Conservation (phyloP, 2,329 filamentous ascomycete genomes). For the Rutstroemia sp. region DNA sequence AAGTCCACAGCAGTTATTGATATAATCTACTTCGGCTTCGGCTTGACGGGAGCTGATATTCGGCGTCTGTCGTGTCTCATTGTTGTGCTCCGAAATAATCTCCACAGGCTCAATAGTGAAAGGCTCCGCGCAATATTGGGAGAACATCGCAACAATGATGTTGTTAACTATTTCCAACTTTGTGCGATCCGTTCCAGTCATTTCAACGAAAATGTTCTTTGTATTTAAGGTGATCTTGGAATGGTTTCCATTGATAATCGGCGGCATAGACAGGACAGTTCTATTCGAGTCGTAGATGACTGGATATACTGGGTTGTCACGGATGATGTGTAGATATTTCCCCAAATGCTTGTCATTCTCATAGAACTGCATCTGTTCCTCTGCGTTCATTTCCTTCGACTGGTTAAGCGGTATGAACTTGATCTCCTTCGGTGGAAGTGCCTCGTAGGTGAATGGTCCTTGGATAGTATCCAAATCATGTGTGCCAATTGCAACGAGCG, state of each 20-base stretch:
- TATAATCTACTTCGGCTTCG: slow-evolving; percentile 82
- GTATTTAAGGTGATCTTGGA: slow-evolving; percentile 92
- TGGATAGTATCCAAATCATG: slow-evolving; percentile 91
- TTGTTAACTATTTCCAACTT: slow-evolving; percentile 95
- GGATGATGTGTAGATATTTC: slow-evolving; percentile 87
- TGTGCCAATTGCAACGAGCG: slow-evolving; percentile 92
- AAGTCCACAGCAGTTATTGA: slow-evolving; percentile 88
- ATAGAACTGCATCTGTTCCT: slow-evolving; percentile 90
- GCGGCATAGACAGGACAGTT: slow-evolving; percentile 84
- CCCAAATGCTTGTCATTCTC: slow-evolving; percentile 90
- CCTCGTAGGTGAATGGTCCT: slow-evolving; percentile 95
- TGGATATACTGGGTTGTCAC: slow-evolving; percentile 87
- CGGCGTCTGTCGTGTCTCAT: slow-evolving; percentile 72
- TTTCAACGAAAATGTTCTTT: slow-evolving; percentile 92
- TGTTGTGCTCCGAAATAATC: slow-evolving; percentile 87
- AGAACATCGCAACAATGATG: slow-evolving; percentile 97
- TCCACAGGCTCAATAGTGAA: slow-evolving; percentile 93
- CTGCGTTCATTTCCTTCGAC: slow-evolving; percentile 76
- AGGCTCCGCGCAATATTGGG: slow-evolving; percentile 75
- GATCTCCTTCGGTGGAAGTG: slow-evolving; percentile 83
- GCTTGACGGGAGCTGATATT: slow-evolving; percentile 69
- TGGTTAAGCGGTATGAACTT: slow-evolving; percentile 89
- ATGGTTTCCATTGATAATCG: slow-evolving; percentile 95
- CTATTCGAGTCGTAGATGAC: slow-evolving; percentile 89
- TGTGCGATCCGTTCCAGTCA: slow-evolving; percentile 90